phyloP scores from a whole-genome alignment of 2,329 filamentous ascomycete species.

The Colletotrichum falcatum region DNA sequence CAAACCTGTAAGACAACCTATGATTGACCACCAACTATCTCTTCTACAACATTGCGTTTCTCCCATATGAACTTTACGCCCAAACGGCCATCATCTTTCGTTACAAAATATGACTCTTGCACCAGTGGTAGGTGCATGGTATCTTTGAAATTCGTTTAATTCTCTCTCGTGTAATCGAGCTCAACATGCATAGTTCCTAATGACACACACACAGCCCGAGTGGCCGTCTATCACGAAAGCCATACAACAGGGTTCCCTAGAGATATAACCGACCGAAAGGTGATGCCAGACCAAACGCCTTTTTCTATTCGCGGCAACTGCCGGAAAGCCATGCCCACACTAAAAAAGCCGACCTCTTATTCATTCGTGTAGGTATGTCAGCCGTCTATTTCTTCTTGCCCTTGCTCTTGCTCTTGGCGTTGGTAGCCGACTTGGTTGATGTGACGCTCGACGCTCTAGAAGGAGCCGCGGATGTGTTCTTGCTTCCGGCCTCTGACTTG shows the following conservation, averaged over 20 bases:
- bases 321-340: conserved; percentile 20
- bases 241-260: conserved; percentile 3
- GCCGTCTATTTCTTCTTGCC: conserved; percentile 63
- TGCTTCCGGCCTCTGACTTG: conserved; percentile 77
- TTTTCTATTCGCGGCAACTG: conserved; percentile 33
- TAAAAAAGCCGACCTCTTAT: conserved; percentile 11
- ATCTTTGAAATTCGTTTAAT: conserved; percentile 1
- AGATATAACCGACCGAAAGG: conserved; percentile 19
- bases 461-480: conserved; percentile 79
- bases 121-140: too few species aligned
- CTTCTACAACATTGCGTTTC: neutral
- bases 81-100: neutral
- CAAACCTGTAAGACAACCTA: too few species aligned
- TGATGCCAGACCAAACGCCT: conserved; percentile 36
- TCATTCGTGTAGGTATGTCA: conserved; percentile 15
- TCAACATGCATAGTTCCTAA: conserved; percentile 15
- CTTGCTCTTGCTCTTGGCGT: conserved; percentile 57
- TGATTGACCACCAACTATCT: too few species aligned
- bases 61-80: neutral
- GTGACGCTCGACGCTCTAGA: conserved; percentile 91
- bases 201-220: conserved; percentile 1
- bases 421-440: conserved; percentile 72
- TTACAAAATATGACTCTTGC: neutral
- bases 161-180: conserved; percentile 27
- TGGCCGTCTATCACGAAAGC: conserved; percentile 22